These are phyloP conservation scores for Fusarium bulbicola DNA, from an alignment of 2,329 filamentous ascomycete genomes.

Conservation along the genomic window DNA sequence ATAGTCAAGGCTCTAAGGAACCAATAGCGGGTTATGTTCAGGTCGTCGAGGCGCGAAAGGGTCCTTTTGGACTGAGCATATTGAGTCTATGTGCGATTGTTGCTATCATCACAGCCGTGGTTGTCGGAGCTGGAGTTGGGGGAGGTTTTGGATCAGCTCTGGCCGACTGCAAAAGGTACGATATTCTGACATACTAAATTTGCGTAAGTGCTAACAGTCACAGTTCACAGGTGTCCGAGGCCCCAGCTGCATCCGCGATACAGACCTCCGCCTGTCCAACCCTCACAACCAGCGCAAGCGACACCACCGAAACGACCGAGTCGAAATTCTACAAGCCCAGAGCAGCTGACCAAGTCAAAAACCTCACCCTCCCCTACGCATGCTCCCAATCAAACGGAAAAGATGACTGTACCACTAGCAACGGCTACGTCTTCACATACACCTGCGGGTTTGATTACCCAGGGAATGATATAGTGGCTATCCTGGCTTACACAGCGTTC, in stretches of 20 bases:
- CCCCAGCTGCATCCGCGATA: neutral
- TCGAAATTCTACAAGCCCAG: neutral
- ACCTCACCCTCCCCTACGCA: neutral
- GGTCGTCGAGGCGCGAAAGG: neutral
- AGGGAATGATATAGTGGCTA: neutral
- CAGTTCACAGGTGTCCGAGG: neutral
- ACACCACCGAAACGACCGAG: neutral
- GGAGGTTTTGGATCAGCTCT: slow-evolving; percentile 26
- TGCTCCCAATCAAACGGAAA: neutral
- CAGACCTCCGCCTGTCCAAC: neutral
- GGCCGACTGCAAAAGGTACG: slow-evolving; percentile 3
- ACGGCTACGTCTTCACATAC: neutral
- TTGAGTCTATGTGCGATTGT: neutral
- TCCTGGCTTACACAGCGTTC: slow-evolving; percentile 4
- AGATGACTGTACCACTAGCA: neutral
- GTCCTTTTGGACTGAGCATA: neutral
- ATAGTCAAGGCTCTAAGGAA: neutral
- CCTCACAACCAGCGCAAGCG: neutral
- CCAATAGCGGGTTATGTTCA: neutral
- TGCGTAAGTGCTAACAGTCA: neutral
- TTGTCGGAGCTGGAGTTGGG: slow-evolving; percentile 8
- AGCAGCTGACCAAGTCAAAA: neutral
- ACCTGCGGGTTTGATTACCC: neutral
- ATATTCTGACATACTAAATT: neutral
- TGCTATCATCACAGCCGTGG: neutral